A percentile compares a stretch with the other conserved stretches of the same genome.
Conservation (phyloP, 2,329 filamentous ascomycete species). For the Tolypocladium paradoxum region DNA sequence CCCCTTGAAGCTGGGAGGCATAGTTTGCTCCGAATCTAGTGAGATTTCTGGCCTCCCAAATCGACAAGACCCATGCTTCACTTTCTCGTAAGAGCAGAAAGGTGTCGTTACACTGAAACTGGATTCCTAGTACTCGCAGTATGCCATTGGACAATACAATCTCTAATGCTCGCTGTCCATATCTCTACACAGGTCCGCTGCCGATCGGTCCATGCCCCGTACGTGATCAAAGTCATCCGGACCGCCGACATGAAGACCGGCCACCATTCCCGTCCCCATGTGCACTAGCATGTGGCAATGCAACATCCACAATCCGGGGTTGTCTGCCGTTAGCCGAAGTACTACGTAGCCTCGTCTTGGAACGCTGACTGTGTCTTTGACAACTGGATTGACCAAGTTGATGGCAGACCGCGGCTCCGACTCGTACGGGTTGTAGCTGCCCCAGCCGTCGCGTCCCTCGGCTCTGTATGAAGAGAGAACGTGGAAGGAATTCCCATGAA, state of each 20-base stretch:
- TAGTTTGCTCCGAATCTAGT: background rate
- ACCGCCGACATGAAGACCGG: slow-evolving; percentile 13
- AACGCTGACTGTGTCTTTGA: slow-evolving; percentile 29
- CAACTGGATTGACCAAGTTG: slow-evolving; percentile 10
- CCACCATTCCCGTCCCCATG: slow-evolving; percentile 14
- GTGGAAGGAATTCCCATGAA: slow-evolving; percentile 47
- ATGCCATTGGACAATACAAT: background rate
- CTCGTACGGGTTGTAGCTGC: slow-evolving; percentile 15
- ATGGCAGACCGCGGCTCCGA: background rate
- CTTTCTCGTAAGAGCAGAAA: background rate
- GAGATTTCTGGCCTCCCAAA: background rate
- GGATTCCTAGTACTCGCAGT: too few species aligned
- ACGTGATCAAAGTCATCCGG: slow-evolving; percentile 8
- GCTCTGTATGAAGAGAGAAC: slow-evolving; percentile 17
- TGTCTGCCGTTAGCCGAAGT: slow-evolving; percentile 11
- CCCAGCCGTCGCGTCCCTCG: slow-evolving; percentile 10
- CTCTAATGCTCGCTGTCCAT: background rate
- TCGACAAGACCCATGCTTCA: background rate
- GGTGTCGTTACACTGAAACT: background rate
- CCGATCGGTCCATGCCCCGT: slow-evolving; percentile 5
- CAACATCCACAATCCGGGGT: slow-evolving; percentile 16
- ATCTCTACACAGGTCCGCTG: slow-evolving; percentile 6
- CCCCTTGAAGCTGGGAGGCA: background rate
- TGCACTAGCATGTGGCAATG: slow-evolving; percentile 19
- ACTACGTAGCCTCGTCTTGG: slow-evolving; percentile 17